A percentile compares a stretch with the other conserved stretches of the same genome.
phyloP scores from a whole-genome alignment of 1,284 basidiomycete genomes.

The Fomitopsis schrenkii region DNA sequence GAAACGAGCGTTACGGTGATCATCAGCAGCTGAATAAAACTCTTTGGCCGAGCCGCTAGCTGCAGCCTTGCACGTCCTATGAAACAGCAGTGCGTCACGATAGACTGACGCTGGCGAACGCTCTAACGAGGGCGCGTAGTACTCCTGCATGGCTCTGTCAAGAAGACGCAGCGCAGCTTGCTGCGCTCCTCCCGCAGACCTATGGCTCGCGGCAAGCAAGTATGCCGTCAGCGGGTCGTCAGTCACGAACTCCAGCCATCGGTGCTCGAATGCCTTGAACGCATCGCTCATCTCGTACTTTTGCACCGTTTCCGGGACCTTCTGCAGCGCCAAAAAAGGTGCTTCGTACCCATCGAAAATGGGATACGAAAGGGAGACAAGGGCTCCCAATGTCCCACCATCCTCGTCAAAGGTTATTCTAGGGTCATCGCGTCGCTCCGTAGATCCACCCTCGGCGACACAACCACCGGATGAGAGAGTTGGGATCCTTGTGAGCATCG shows the following conservation, averaged over 20 bases:
- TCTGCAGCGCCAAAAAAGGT: neutral
- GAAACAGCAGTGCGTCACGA: neutral
- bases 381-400: slow-evolving; percentile 4
- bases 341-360: slow-evolving; percentile 3
- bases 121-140: slow-evolving; percentile 6
- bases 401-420: slow-evolving; percentile 8
- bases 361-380: slow-evolving; percentile 17
- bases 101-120: neutral
- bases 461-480: neutral
- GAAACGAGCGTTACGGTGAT: no score
- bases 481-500: neutral
- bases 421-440: neutral
- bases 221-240: slow-evolving; percentile 29
- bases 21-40: no score
- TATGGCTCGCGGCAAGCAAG: slow-evolving; percentile 7
- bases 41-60: neutral
- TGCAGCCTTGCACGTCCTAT: neutral
- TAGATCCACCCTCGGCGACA: neutral
- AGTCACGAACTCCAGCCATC: slow-evolving; percentile 18
- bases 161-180: neutral
- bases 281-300: slow-evolving; percentile 33
- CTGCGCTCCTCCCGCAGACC: neutral
- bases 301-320: slow-evolving; percentile 20
- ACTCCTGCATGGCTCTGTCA: neutral
- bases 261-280: slow-evolving; percentile 1